phyloP scores from a whole-genome alignment of 2,329 filamentous ascomycete genomes.

The Verticillium isaacii region DNA sequence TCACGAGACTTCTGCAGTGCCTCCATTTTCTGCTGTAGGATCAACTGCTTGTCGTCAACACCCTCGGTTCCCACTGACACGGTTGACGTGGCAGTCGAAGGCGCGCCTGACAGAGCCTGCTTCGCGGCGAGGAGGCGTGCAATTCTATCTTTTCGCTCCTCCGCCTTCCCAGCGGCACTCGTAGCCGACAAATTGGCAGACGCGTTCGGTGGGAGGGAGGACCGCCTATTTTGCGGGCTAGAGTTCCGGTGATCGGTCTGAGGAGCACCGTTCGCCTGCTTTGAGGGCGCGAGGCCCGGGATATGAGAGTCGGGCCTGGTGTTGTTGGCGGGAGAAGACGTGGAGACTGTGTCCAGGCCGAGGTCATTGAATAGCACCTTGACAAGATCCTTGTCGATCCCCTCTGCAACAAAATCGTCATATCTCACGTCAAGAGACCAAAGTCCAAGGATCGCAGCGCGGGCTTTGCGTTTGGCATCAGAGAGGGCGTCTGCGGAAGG shows the following conservation, averaged over 20 bases:
- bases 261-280: not conserved
- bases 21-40: conserved; percentile 75
- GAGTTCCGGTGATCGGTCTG: not conserved
- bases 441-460: conserved; percentile 62
- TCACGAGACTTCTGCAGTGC: conserved; percentile 59
- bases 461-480: conserved; percentile 53
- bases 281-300: not conserved
- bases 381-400: conserved; percentile 61
- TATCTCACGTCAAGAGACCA: conserved; percentile 66
- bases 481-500: conserved; percentile 13
- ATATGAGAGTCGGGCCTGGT: not conserved
- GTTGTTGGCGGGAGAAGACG: conserved; percentile 13
- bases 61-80: conserved; percentile 3
- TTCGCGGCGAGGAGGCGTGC: conserved; percentile 72
- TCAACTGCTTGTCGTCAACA: conserved; percentile 59
- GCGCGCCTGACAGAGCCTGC: conserved; percentile 43
- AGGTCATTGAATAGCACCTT: conserved; percentile 64
- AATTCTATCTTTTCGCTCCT: conserved; percentile 72
- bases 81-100: conserved; percentile 10
- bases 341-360: conserved; percentile 44
- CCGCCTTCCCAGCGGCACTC: conserved; percentile 26
- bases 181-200: not conserved
- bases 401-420: conserved; percentile 67
- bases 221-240: not conserved
- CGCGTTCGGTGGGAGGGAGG: not conserved